phyloP scores from a whole-genome alignment of 495 filamentous ascomycete species.

The Corynascus novoguineensis region DNA sequence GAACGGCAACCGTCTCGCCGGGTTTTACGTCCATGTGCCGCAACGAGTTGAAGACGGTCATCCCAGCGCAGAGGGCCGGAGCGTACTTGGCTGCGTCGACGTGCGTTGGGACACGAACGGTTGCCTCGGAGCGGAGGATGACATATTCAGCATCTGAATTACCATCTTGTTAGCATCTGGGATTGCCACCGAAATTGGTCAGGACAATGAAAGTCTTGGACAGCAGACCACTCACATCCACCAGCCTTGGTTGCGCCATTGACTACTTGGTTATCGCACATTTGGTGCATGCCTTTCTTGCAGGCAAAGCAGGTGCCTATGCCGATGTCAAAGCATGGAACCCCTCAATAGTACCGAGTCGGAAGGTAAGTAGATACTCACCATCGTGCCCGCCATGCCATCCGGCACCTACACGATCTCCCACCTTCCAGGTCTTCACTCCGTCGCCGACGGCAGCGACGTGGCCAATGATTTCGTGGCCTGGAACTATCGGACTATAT shows the following conservation, averaged over 20 bases:
- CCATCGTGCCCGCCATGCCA: neutral
- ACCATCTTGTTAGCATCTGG: too few relatives aligned
- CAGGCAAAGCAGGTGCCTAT: constrained; percentile 40
- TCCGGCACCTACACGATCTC: constrained; percentile 30
- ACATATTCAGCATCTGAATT: neutral
- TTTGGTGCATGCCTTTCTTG: constrained; percentile 41
- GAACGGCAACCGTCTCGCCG: constrained; percentile 63
- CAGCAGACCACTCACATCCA: constrained; percentile 6
- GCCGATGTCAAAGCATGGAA: constrained; percentile 20
- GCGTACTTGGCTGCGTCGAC: constrained; percentile 46
- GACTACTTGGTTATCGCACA: constrained; percentile 51
- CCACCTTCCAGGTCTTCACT: constrained; percentile 42
- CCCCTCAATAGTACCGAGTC: neutral
- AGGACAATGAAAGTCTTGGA: too few relatives aligned
- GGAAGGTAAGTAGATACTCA: neutral
- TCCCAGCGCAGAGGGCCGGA: constrained; percentile 73
- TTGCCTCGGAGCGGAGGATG: constrained; percentile 26
- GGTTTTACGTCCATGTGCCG: constrained; percentile 56
- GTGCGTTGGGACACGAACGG: constrained; percentile 55
- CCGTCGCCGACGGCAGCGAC: constrained; percentile 54
- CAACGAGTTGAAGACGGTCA: constrained; percentile 67
- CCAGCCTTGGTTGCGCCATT: constrained; percentile 39
- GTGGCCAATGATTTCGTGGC: constrained; percentile 46
- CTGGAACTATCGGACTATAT: constrained; percentile 28
- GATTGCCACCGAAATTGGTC: too few relatives aligned